Evolutionary conservation across 192 early-diverging fungal genomes (phyloP), one percentile per base, ranked within the genome.

Genomic region (Rhizoclosmatium globosum): DNA sequence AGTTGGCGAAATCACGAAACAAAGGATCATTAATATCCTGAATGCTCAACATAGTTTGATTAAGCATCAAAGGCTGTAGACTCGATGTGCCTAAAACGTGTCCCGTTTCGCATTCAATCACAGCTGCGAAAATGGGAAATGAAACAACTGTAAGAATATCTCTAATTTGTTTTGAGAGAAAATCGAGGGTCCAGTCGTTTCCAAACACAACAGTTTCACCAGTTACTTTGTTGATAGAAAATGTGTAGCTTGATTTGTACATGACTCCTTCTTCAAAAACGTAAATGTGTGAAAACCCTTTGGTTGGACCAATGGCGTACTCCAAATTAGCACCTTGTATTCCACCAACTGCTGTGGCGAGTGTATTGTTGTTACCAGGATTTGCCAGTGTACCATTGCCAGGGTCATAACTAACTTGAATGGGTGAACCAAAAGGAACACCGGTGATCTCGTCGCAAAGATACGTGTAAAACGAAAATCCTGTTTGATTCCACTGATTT

Each of bases 361-460:
- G 61, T 39, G 61, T 64, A 64, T 64, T 64, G 39, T 64, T 64
- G 61, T 64, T 64, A 17, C 61, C 61, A 17, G 61, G 61, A 64
- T 64, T 64, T 64, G 6, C 21, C 0, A 64, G 6, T 0, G 61
- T 64, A 17, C 61, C 61, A 1, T 64, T 23, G 6, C 61, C 61
- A 0, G 39, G n/a, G 0, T 6, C n/a, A 7, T 64, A 39, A 23
- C 21, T 19, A 9, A 9, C n/a, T 7, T 21, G 6, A 9, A 21
- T 64, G 0, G 61, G 61, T n/a, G 9, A 9, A 39, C 61, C 61
- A 9, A 38, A 9, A 0, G 9, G 61, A 38, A 39, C n/a, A 7
- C 61, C 61, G 0, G 6, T 64, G 9, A n/a, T 39, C 31, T 31
- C 31, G 39, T 64, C 61, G 21, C 61, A 64, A 64, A 64, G 61